Base-by-base conservation (phyloP, 2,329 filamentous ascomycete species). In the Cucurbitaria berberidis region DNA sequence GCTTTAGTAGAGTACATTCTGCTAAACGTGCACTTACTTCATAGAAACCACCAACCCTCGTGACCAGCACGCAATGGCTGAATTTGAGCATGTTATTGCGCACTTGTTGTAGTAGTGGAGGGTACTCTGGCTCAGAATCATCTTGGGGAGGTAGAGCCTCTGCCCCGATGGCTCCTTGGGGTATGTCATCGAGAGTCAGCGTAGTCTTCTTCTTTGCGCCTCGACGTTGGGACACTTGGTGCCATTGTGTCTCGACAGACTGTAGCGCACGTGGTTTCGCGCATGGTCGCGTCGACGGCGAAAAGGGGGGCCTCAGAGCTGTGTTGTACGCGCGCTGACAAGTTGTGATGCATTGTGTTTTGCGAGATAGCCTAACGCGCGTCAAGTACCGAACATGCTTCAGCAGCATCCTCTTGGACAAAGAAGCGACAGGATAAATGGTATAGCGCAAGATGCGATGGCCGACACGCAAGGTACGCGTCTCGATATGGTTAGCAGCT, bases 31-130 rank as follows among this genome's bases (percentile, higher is more conserved):
- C 3, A 40, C 67, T 39, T 75, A 82, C 81, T 77, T 99, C 95
- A 76, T 98, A 99, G 77, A 99, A 99, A 55, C 93, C 89, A 50
- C 95, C 95, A 24, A 99, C 92, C 51, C 93, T 86, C 3, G 95
- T 99, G 54, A 99, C 78, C 7, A 99, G 76, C 34, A 99, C 89
- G 76, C 93, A 98, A 66, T 96, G 91, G 67, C 87, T 85, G 77
- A 96, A 97, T 67, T 89, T 92, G 63, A 86, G 83, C 88, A 98
- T 96, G 76, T 96, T 96, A 62, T 87, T 90, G 51, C 86, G 85
- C 24, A 91, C 93, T 73, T 96, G 92, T 69, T 91, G 85, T 52
- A 98, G 80, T 42, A 98, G 89, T n/a, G 91, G 89, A 15, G 95
- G 93, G 74, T 97, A 97, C 53, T 80, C 80, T 18, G 82, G 82